Percentiles rank a stretch among this genome's conserved stretches.
phyloP scores from a whole-genome alignment of 2,329 filamentous ascomycete species.

The Keithomyces neogunnii region DNA sequence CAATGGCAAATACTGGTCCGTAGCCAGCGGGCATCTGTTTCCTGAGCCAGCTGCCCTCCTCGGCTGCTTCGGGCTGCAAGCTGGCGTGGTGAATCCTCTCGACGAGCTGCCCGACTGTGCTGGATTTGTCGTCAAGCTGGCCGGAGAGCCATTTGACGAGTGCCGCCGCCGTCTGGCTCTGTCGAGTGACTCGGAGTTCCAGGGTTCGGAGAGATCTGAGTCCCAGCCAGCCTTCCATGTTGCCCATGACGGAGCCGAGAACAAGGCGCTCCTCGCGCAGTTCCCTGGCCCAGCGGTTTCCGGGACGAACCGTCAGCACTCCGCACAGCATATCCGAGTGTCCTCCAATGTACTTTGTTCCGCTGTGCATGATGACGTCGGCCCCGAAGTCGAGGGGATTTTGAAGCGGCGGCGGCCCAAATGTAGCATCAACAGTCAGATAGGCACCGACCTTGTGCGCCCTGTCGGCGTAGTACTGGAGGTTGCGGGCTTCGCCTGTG shows the following conservation, averaged over 20 bases:
- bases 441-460: constrained; percentile 67
- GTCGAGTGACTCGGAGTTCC: constrained; percentile 70
- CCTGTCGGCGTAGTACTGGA: constrained; percentile 61
- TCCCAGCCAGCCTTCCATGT: constrained; percentile 85
- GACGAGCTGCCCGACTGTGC: constrained; percentile 44
- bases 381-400: constrained; percentile 77
- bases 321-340: constrained; percentile 92
- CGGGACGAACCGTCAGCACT: constrained; percentile 58
- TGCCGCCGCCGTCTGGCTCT: constrained; percentile 60
- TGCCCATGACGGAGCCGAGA: constrained; percentile 80
- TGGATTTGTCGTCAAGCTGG: constrained; percentile 32
- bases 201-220: constrained; percentile 79
- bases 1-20: constrained; percentile 78
- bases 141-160: constrained; percentile 65
- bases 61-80: constrained; percentile 56
- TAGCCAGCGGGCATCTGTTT: constrained; percentile 89
- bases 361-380: constrained; percentile 84
- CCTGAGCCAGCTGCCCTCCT: constrained; percentile 61
- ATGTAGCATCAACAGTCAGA: constrained; percentile 82
- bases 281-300: constrained; percentile 45
- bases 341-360: constrained; percentile 93
- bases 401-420: constrained; percentile 81
- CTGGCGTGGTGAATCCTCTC: constrained; percentile 65
- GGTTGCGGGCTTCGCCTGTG: constrained; percentile 68
- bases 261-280: constrained; percentile 64